Conservation (phyloP, 2,329 filamentous ascomycete species). For the Sclerotinia spermophila region DNA sequence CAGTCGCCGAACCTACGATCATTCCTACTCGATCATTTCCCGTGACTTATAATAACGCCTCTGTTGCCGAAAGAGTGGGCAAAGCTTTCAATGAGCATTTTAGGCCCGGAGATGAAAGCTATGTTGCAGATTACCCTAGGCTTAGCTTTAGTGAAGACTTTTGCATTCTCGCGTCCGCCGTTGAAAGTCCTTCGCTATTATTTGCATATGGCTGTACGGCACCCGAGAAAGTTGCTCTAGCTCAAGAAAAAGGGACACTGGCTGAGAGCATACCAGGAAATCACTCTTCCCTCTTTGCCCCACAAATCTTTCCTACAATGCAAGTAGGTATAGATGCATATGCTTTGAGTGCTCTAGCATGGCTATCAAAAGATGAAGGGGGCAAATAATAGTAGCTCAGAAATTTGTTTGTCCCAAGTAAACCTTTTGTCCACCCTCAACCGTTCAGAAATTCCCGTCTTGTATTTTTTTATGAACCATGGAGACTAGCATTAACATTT, state of each 20-base stretch:
- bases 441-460: no score
- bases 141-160: slow-evolving; percentile 24
- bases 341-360: not conserved
- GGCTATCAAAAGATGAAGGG: not conserved
- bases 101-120: slow-evolving; percentile 1
- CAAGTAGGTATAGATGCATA: not conserved
- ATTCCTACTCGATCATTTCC: slow-evolving; percentile 14
- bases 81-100: slow-evolving; percentile 6
- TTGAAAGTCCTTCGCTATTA: slow-evolving; percentile 41
- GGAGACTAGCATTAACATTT: no score
- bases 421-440: no score
- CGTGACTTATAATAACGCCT: slow-evolving; percentile 21
- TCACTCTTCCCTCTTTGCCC: not conserved
- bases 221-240: slow-evolving; percentile 50
- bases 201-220: slow-evolving; percentile 47
- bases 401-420: no score
- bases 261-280: slow-evolving; percentile 38
- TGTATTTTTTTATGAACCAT: no score
- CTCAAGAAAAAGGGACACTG: slow-evolving; percentile 43
- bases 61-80: slow-evolving; percentile 6
- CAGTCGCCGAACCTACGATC: slow-evolving; percentile 4
- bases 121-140: slow-evolving; percentile 15
- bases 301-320: not conserved
- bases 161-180: slow-evolving; percentile 47
- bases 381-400: not conserved